Conservation (phyloP, 2,329 filamentous ascomycete genomes). For the Dendryphion nanum region DNA sequence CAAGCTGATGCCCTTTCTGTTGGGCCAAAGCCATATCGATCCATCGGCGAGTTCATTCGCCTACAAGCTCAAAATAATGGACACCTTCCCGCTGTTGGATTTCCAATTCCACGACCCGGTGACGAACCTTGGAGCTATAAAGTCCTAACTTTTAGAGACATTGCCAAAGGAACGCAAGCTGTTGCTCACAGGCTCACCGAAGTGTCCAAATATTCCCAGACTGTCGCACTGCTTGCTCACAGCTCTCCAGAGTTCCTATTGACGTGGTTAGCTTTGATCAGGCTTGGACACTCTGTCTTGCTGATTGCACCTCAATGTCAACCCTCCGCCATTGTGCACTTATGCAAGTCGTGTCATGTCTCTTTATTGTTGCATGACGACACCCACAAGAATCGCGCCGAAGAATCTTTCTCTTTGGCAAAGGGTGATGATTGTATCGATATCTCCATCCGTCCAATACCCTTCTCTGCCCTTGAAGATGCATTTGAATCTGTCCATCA, state of each 20-base stretch:
- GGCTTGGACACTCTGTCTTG: constrained; percentile 54
- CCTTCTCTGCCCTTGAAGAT: neutral
- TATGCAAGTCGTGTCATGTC: constrained; percentile 51
- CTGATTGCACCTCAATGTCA: constrained; percentile 55
- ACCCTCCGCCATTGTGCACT: constrained; percentile 50
- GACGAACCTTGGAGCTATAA: constrained; percentile 22
- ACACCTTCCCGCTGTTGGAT: constrained; percentile 50
- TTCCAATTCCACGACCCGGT: constrained; percentile 37
- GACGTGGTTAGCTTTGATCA: constrained; percentile 60
- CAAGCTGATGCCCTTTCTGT: constrained; percentile 47
- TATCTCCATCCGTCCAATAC: neutral
- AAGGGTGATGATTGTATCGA: neutral
- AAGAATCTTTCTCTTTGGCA: neutral
- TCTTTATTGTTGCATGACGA: constrained; percentile 48
- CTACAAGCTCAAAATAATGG: constrained; percentile 43
- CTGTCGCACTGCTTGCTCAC: constrained; percentile 55
- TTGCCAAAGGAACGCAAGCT: constrained; percentile 32
- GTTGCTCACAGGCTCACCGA: constrained; percentile 35
- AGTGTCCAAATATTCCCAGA: constrained; percentile 19
- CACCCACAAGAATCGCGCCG: neutral
- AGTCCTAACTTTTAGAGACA: constrained; percentile 38
- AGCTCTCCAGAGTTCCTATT: constrained; percentile 60
- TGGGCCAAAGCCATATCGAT: constrained; percentile 40
- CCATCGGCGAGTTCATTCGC: constrained; percentile 53
- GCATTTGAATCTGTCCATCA: neutral